These are phyloP conservation scores for Aphanomyces invadans DNA, from an alignment of 352 stramenopile species.

Conservation along the genomic window DNA sequence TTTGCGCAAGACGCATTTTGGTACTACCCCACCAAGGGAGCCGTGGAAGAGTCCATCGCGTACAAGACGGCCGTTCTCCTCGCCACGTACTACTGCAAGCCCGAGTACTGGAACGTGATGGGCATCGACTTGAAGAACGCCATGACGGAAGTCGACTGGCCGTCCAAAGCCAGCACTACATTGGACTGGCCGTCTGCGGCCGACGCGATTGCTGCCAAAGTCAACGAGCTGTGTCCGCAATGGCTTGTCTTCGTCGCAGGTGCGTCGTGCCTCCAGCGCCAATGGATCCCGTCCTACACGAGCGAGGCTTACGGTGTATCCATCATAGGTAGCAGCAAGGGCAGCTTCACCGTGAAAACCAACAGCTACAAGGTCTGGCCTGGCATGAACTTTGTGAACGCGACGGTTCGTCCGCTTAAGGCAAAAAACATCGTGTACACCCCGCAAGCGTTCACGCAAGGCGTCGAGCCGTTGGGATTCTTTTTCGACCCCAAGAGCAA, in stretches of 20 bases:
- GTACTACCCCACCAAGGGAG: constrained; percentile 50
- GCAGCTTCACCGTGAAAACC: neutral
- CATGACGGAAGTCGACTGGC: constrained; percentile 38
- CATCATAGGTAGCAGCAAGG: neutral
- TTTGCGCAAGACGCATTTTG: constrained; percentile 45
- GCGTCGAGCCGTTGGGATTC: neutral
- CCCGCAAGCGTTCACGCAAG: constrained; percentile 8
- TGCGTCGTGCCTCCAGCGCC: no score
- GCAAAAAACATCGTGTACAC: constrained; percentile 21
- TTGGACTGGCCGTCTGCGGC: constrained; percentile 13
- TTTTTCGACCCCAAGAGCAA: constrained; percentile 7
- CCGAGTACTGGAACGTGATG: constrained; percentile 49
- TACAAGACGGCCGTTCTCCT: constrained; percentile 34
- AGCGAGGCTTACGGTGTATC: no score
- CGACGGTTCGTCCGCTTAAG: neutral
- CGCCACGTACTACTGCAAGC: constrained; percentile 20
- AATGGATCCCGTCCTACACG: no score
- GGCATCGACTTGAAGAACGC: constrained; percentile 63
- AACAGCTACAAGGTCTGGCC: neutral
- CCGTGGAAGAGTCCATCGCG: constrained; percentile 36
- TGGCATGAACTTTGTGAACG: constrained; percentile 17
- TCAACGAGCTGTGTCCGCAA: constrained; percentile 21
- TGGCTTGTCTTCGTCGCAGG: constrained; percentile 21
- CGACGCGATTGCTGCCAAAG: constrained; percentile 13
- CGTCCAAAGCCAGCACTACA: constrained; percentile 24